Evolutionary conservation across 2,329 filamentous ascomycete genomes (phyloP).

Genomic region (Lojkania enalia): DNA sequence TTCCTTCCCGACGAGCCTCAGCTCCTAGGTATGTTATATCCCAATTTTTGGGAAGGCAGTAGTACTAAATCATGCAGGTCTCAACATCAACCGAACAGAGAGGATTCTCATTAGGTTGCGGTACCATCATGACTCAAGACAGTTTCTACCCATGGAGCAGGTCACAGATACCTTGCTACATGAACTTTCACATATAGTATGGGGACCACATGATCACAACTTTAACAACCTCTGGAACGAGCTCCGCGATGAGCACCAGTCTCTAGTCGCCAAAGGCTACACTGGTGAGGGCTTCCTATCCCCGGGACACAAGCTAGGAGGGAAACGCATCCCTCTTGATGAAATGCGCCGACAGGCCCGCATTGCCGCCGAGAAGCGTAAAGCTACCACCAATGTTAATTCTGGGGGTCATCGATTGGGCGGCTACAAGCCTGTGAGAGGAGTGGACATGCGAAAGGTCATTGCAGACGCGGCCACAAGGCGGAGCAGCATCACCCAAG

Average conservation of each 20-base stretch:
- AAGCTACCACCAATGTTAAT: conserved; percentile 60
- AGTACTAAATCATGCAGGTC: conserved; percentile 49
- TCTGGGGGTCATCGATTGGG: conserved; percentile 76
- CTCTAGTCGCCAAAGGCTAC: conserved; percentile 77
- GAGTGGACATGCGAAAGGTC: conserved; percentile 70
- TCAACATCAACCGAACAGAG: conserved; percentile 77
- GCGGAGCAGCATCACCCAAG: conserved; percentile 67
- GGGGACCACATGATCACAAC: conserved; percentile 77
- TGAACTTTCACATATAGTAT: conserved; percentile 85
- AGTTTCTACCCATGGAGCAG: conserved; percentile 79
- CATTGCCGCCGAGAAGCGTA: conserved; percentile 72
- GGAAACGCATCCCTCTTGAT: conserved; percentile 58
- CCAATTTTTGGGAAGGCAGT: not conserved
- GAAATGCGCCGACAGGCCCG: conserved; percentile 77
- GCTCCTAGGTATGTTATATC: conserved; percentile 63
- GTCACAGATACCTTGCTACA: conserved; percentile 92
- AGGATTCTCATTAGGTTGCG: conserved; percentile 83
- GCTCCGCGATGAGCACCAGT: conserved; percentile 81
- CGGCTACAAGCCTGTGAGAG: conserved; percentile 60
- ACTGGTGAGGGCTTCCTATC: conserved; percentile 88
- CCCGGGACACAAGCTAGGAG: conserved; percentile 72
- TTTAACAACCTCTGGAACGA: conserved; percentile 91
- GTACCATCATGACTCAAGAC: conserved; percentile 70
- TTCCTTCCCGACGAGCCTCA: conserved; percentile 78
- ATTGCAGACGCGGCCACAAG: conserved; percentile 71